Conservation (phyloP, 345 rosid genomes). For the Cochlearia excelsa region DNA sequence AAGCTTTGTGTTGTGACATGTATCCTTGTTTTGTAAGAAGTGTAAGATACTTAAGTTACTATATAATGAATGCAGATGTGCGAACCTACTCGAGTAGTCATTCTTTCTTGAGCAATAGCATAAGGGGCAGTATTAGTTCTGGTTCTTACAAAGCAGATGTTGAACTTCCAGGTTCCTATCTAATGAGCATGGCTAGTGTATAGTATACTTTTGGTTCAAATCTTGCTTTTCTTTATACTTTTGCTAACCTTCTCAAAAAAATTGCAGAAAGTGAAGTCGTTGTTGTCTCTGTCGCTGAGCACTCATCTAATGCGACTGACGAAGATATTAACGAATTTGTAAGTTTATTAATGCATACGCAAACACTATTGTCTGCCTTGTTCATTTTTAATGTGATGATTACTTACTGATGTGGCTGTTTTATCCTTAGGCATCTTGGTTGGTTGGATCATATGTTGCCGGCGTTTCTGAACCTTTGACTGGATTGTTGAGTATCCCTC, state of each 20-base stretch:
- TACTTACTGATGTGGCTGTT: slow-evolving; percentile 17
- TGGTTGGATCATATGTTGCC: slow-evolving; percentile 70
- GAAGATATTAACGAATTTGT: slow-evolving; percentile 67
- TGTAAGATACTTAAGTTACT: slow-evolving; percentile 19
- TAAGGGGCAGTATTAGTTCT: slow-evolving; percentile 42
- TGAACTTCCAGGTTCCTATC: slow-evolving; percentile 65
- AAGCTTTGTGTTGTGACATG: slow-evolving; percentile 11
- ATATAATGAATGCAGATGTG: slow-evolving; percentile 41
- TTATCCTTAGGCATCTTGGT: slow-evolving; percentile 69
- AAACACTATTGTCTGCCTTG: slow-evolving; percentile 8
- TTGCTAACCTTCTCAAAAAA: slow-evolving; percentile 9
- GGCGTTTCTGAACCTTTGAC: slow-evolving; percentile 43
- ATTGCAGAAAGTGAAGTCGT: slow-evolving; percentile 64
- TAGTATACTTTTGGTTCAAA: background rate
- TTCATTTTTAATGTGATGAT: slow-evolving; percentile 6
- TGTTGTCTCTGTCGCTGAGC: slow-evolving; percentile 55
- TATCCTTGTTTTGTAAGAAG: background rate
- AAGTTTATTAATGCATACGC: slow-evolving; percentile 35
- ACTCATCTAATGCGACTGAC: slow-evolving; percentile 42
- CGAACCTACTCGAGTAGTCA: slow-evolving; percentile 19
- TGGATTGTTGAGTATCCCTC: slow-evolving; percentile 61
- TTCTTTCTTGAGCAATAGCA: slow-evolving; percentile 44
- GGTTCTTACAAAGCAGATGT: slow-evolving; percentile 51
- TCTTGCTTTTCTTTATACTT: too few relatives aligned
- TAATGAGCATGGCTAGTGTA: slow-evolving; percentile 7